Conservation (phyloP, 352 stramenopile species). For the Pythium volutum region DNA sequence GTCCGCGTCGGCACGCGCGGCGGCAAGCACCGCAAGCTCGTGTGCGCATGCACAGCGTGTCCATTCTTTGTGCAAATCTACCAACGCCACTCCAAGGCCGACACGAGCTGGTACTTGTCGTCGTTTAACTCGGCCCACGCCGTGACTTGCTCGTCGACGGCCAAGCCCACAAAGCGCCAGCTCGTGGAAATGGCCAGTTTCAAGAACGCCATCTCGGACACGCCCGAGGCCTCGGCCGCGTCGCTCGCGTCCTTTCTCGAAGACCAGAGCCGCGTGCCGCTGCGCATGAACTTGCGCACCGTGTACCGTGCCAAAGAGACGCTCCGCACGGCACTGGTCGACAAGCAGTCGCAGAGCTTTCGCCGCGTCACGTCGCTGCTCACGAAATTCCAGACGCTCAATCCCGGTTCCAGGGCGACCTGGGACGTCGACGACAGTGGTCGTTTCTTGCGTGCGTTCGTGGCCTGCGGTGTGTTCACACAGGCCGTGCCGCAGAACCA, state of each 20-base stretch:
- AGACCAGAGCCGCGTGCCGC: slow-evolving; percentile 21
- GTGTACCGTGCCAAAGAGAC: slow-evolving; percentile 57
- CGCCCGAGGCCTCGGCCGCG: slow-evolving; percentile 31
- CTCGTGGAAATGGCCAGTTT: slow-evolving; percentile 45
- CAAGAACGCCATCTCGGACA: slow-evolving; percentile 28
- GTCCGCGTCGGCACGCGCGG: slow-evolving; percentile 49
- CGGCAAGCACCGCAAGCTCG: slow-evolving; percentile 57
- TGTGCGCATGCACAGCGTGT: slow-evolving; percentile 41
- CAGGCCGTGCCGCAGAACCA: slow-evolving; percentile 40
- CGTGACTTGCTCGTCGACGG: slow-evolving; percentile 37
- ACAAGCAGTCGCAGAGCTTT: slow-evolving; percentile 34
- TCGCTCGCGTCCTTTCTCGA: slow-evolving; percentile 37
- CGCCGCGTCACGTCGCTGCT: slow-evolving; percentile 44
- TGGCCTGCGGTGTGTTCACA: slow-evolving; percentile 47
- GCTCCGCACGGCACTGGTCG: slow-evolving; percentile 34
- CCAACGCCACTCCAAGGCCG: slow-evolving; percentile 49
- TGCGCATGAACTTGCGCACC: slow-evolving; percentile 40
- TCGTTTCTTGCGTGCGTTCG: slow-evolving; percentile 41
- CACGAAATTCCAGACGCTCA: slow-evolving; percentile 34
- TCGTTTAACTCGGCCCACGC: slow-evolving; percentile 42
- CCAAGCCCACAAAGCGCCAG: slow-evolving; percentile 58
- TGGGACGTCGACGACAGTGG: slow-evolving; percentile 26
- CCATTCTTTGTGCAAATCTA: slow-evolving; percentile 72
- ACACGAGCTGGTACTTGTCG: slow-evolving; percentile 64
- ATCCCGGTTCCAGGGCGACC: slow-evolving; percentile 31